phyloP scores from a whole-genome alignment of 225 moss, liverwort and hornwort genomes.

The Sphagnum contortum region DNA sequence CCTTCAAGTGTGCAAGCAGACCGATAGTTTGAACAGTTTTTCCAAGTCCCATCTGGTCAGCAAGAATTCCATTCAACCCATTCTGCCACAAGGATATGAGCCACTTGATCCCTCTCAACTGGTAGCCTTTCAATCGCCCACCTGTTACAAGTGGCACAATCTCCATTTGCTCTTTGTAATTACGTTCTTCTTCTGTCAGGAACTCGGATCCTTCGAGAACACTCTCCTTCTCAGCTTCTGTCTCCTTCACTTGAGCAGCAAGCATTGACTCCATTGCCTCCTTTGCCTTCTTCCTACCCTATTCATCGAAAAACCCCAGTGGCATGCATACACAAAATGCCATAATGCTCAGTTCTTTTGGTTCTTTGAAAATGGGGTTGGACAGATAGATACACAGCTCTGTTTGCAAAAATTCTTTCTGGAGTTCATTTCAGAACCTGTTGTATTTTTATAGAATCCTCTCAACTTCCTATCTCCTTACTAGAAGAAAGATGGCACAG shows the following conservation, averaged over 20 bases:
- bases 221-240: constrained; percentile 19
- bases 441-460: no score
- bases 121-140: constrained; percentile 70
- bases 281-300: constrained; percentile 26
- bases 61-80: constrained; percentile 90
- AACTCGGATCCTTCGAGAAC: constrained; percentile 16
- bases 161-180: constrained; percentile 56
- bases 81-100: constrained; percentile 97
- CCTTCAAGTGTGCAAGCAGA: constrained; percentile 80
- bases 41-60: constrained; percentile 97
- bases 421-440: no score
- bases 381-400: no score
- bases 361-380: no score
- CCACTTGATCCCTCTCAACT: constrained; percentile 94
- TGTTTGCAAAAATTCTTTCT: no score
- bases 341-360: no score
- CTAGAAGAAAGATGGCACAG: no score
- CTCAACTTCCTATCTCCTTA: no score
- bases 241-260: constrained; percentile 26
- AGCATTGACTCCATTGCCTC: constrained; percentile 42
- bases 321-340: no score
- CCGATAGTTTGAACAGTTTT: constrained; percentile 95
- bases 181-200: constrained; percentile 55
- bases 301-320: no score
- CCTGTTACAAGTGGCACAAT: constrained; percentile 77